Conservation (phyloP, 805 yeast genomes). For the Lipomyces yamanashiensis region DNA sequence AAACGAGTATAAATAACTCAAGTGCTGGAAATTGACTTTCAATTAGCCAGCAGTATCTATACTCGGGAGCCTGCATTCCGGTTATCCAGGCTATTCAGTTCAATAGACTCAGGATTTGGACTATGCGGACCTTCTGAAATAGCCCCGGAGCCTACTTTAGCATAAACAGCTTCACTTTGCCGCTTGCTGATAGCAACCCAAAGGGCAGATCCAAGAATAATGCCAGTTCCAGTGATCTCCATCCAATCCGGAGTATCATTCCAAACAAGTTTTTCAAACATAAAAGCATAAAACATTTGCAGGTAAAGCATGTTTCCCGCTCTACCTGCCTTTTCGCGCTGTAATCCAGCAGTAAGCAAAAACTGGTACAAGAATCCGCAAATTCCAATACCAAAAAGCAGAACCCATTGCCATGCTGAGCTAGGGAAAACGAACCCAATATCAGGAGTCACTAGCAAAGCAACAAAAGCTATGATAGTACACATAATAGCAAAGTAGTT, state of each 20-base stretch:
- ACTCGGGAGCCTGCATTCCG: slow-evolving; percentile 1
- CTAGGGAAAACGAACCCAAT: slow-evolving; percentile 65
- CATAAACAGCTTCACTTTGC: slow-evolving; percentile 11
- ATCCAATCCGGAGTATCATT: slow-evolving; percentile 71
- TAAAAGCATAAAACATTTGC: slow-evolving; percentile 74
- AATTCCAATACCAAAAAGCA: slow-evolving; percentile 65
- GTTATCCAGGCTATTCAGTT: slow-evolving; percentile 7
- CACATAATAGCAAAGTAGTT: slow-evolving; percentile 72
- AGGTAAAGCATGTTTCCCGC: slow-evolving; percentile 77
- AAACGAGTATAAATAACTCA: too few species aligned
- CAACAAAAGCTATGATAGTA: slow-evolving; percentile 57
- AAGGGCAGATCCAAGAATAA: slow-evolving; percentile 70
- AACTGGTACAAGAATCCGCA: slow-evolving; percentile 86
- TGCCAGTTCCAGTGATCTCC: slow-evolving; percentile 68
- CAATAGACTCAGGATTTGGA: slow-evolving; percentile 11
- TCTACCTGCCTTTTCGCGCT: slow-evolving; percentile 76
- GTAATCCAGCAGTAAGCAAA: slow-evolving; percentile 78
- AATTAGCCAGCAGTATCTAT: neutral
- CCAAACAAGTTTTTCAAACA: slow-evolving; percentile 76
- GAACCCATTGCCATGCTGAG: slow-evolving; percentile 65
- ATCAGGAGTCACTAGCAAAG: slow-evolving; percentile 61
- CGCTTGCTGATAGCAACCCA: slow-evolving; percentile 58
- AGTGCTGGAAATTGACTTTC: too few species aligned
- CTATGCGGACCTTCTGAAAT: slow-evolving; percentile 15
- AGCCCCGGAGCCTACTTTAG: slow-evolving; percentile 33